Base-by-base conservation (phyloP, 108 stramenopile species). In the Pelagomonas calceolata region DNA sequence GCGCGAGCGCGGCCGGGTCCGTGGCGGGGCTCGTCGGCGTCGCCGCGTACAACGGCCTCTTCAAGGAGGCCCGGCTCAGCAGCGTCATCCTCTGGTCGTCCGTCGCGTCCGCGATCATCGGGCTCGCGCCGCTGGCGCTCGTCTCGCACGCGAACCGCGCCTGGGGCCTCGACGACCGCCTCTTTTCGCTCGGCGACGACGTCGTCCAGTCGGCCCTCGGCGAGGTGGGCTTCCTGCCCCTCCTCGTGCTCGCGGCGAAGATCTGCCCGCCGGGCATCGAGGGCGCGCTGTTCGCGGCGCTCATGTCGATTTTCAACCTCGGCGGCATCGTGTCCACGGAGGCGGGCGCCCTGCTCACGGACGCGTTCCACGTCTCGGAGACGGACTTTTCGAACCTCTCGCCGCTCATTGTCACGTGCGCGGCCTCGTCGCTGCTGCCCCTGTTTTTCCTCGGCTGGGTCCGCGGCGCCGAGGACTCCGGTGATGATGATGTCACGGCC, bases 231-330 rank as follows among this genome's bases (percentile, higher is more conserved):
- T 97, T 97, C 79, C 76, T 97, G 46, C 95, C 95, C 0, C 92
- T 89, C 29, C 78, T 97, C n/a, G 93, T 94, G 26, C 76, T 97
- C 71, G 94, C 95, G 15, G 93, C 94, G 31, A 78, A 85, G 32
- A 67, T 97, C 7, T 97, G 95, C 64, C 95, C 95, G 17, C 88
- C 85, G 17, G 95, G 95, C 17, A 84, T 95, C 1, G 95, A 97
- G 79, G 94, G 94, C 29, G 92, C 94, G 0, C 69, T 97, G 30
- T 97, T 97, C 85, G 92, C 91, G 30, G 87, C 90, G 31, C 78
- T 97, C 66, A 97, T 97, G 95, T 86, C 85, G 21, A 90, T 95
- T 39, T 94, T 88, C 75, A 97, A 97, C 78, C 91, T 88, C 18
- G 93, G 91, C 4, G 87, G 83, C 4, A 86, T 90, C 21, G 74